phyloP scores from a whole-genome alignment of 2,329 filamentous ascomycete species.

The Ustilaginoidea virens region DNA sequence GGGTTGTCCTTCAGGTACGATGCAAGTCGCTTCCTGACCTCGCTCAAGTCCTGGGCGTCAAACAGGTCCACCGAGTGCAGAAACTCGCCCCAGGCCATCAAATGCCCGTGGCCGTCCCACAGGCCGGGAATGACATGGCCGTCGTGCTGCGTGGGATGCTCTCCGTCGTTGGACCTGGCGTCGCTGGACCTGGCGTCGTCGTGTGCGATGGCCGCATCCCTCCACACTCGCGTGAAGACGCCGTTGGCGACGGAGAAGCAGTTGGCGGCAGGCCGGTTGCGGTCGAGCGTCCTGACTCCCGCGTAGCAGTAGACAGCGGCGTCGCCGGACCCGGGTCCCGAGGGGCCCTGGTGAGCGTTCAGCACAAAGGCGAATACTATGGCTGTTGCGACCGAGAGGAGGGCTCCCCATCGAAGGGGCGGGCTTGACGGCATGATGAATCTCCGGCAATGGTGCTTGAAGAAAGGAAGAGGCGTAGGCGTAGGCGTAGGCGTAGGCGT shows the following conservation, averaged over 20 bases:
- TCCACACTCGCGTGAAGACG: conserved; percentile 32
- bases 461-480: too few species aligned
- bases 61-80: conserved; percentile 51
- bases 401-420: conserved; percentile 15
- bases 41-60: conserved; percentile 36
- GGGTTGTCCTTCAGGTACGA: conserved; percentile 34
- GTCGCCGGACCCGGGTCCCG: conserved; percentile 5
- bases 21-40: conserved; percentile 36
- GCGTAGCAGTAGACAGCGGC: conserved; percentile 23
- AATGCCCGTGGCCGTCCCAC: conserved; percentile 57
- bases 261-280: conserved; percentile 21
- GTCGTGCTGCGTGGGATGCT: conserved; percentile 5
- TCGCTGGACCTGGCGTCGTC: conserved; percentile 3
- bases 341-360: conserved; percentile 13
- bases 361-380: conserved; percentile 17
- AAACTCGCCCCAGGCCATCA: conserved; percentile 51
- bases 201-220: conserved; percentile 14
- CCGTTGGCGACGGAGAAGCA: conserved; percentile 43
- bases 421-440: too few species aligned
- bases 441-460: too few species aligned
- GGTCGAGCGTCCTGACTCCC: conserved; percentile 20
- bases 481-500: too few species aligned
- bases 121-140: conserved; percentile 50
- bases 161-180: not conserved
- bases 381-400: conserved; percentile 12